Conservation (phyloP, 2,329 filamentous ascomycete genomes). For the Diaporthe destruens region DNA sequence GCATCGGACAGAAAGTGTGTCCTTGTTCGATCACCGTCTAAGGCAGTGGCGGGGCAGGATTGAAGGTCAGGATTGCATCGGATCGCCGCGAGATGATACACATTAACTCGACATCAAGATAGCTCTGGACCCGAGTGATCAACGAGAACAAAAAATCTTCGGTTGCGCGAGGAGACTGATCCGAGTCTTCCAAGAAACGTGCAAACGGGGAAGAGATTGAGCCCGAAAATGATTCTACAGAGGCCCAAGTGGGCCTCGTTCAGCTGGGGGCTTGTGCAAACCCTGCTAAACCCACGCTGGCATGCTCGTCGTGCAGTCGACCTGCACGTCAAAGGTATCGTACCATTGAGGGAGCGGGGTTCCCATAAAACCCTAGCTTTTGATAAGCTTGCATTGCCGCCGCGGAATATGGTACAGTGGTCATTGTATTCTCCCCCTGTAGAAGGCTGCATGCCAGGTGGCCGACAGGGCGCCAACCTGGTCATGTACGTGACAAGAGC, state of each 20-base stretch:
- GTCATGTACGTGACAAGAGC: too few relatives aligned
- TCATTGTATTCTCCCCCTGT: not conserved
- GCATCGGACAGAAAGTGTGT: not conserved
- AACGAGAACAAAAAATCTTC: not conserved
- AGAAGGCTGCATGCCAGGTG: not conserved
- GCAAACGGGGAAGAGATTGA: not conserved
- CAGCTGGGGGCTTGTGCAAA: not conserved
- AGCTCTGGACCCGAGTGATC: not conserved
- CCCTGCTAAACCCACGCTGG: not conserved
- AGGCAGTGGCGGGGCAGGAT: not conserved
- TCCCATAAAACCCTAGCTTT: not conserved
- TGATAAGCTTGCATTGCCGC: too few relatives aligned
- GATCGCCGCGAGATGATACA: not conserved
- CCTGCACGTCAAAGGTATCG: not conserved
- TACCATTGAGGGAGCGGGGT: not conserved
- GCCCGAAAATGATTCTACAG: too few relatives aligned
- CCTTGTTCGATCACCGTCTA: not conserved
- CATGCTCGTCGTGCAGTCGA: not conserved
- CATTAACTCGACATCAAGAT: not conserved
- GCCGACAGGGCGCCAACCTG: not conserved
- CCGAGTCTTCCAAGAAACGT: not conserved
- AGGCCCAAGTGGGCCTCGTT: too few relatives aligned
- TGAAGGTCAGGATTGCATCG: not conserved
- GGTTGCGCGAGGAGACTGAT: not conserved
- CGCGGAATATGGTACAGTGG: not conserved